These are phyloP conservation scores for Vicia faba DNA, from an alignment of 306 rosid species.

Conservation along the genomic window DNA sequence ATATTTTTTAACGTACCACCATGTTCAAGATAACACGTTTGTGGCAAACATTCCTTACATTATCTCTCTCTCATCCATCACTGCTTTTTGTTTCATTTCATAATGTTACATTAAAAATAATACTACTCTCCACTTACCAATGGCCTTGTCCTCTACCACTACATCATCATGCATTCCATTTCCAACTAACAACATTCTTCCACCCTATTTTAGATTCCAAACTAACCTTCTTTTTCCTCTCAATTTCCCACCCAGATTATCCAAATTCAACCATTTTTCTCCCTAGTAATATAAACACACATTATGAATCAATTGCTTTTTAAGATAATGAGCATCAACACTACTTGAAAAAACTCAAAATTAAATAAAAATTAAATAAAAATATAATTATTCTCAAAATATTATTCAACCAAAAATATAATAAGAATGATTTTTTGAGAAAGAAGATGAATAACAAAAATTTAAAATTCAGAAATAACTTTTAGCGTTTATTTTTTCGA, in stretches of 20 bases:
- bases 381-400: no score
- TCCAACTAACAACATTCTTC: conserved; percentile 36
- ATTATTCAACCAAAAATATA: no score
- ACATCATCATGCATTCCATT: conserved; percentile 50
- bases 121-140: conserved; percentile 30
- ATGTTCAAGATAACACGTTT: conserved; percentile 35
- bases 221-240: conserved; percentile 34
- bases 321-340: no score
- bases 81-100: conserved; percentile 12
- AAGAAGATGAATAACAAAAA: no score
- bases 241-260: conserved; percentile 45
- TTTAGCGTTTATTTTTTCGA: no score
- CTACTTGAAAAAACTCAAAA: no score
- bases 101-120: neutral
- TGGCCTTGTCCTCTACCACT: conserved; percentile 71
- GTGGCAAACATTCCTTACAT: conserved; percentile 45
- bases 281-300: no score
- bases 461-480: no score
- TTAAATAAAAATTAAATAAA: no score
- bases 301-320: no score
- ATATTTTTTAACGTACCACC: neutral
- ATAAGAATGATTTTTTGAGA: no score
- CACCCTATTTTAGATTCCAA: conserved; percentile 39
- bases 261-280: no score
- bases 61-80: conserved; percentile 38